phyloP scores from a whole-genome alignment of 2,329 filamentous ascomycete species.

The Fusarium nurragi region DNA sequence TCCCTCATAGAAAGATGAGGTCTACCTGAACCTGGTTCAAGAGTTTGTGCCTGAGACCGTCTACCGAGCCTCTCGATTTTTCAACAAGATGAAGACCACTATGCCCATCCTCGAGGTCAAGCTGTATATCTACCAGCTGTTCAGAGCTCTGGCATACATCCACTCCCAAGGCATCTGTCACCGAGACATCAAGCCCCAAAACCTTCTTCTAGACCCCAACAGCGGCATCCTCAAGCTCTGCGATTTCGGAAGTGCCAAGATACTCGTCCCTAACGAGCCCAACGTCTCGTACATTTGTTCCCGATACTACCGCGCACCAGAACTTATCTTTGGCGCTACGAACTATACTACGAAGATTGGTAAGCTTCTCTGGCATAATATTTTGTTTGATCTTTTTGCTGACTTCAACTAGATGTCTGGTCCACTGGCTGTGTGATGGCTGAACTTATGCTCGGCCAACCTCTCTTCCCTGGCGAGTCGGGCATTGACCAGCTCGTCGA shows the following conservation, averaged over 20 bases:
- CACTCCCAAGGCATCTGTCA: constrained; percentile 99
- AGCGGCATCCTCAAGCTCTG: constrained; percentile 96
- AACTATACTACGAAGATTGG: constrained; percentile 99
- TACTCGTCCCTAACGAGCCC: constrained; percentile 96
- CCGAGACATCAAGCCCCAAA: constrained; percentile 98
- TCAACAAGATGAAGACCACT: constrained; percentile 99
- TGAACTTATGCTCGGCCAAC: constrained; percentile 97
- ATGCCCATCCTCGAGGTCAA: constrained; percentile 99
- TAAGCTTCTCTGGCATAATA: constrained; percentile 58
- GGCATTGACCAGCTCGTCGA: constrained; percentile 98
- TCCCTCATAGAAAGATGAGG: constrained; percentile 84
- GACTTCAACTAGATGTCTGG: constrained; percentile 87
- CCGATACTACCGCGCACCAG: constrained; percentile 96
- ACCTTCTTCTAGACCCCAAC: constrained; percentile 89
- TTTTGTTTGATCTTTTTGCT: constrained; percentile 5
- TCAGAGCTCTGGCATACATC: constrained; percentile 97
- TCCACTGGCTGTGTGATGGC: constrained; percentile 99
- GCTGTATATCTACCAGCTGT: constrained; percentile 99
- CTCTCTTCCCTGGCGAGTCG: constrained; percentile 96
- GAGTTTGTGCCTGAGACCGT: constrained; percentile 99
- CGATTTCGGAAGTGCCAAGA: constrained; percentile 99
- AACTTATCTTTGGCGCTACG: constrained; percentile 97
- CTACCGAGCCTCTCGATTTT: constrained; percentile 96
- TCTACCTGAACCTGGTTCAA: constrained; percentile 97
- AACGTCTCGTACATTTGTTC: constrained; percentile 99